phyloP scores from a whole-genome alignment of 345 rosid genomes.

The Acer yangbiense region DNA sequence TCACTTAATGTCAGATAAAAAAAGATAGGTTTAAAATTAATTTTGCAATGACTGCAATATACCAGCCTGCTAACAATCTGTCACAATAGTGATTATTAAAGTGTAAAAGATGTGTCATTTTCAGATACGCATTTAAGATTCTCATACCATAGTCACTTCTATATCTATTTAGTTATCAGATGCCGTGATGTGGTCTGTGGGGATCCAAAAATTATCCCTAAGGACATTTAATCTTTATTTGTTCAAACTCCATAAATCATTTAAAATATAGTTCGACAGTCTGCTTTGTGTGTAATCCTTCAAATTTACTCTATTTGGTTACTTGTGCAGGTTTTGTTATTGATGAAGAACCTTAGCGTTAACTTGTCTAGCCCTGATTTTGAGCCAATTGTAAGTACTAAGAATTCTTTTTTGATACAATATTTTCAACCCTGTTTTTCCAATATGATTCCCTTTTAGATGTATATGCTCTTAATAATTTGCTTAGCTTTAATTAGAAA shows the following conservation, averaged over 20 bases:
- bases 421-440: slow-evolving; percentile 3
- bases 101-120: not conserved
- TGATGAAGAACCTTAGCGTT: slow-evolving; percentile 88
- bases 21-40: not conserved
- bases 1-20: not conserved
- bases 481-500: not conserved
- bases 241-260: not conserved
- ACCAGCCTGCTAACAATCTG: not conserved
- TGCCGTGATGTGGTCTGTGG: not conserved
- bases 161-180: not conserved
- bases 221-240: not conserved
- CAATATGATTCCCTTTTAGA: not conserved
- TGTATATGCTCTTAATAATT: slow-evolving; percentile 1
- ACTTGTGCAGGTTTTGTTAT: slow-evolving; percentile 70
- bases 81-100: not conserved
- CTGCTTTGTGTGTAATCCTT: slow-evolving; percentile 3
- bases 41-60: not conserved
- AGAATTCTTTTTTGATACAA: not conserved
- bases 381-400: slow-evolving; percentile 75
- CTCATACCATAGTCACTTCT: not conserved
- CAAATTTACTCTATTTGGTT: not conserved
- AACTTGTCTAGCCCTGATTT: slow-evolving; percentile 88
- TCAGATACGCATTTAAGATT: not conserved
- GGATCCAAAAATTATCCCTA: not conserved
- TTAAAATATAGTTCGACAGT: not conserved